Conservation (phyloP, 2,329 filamentous ascomycete genomes). For the Diaporthe sp. region DNA sequence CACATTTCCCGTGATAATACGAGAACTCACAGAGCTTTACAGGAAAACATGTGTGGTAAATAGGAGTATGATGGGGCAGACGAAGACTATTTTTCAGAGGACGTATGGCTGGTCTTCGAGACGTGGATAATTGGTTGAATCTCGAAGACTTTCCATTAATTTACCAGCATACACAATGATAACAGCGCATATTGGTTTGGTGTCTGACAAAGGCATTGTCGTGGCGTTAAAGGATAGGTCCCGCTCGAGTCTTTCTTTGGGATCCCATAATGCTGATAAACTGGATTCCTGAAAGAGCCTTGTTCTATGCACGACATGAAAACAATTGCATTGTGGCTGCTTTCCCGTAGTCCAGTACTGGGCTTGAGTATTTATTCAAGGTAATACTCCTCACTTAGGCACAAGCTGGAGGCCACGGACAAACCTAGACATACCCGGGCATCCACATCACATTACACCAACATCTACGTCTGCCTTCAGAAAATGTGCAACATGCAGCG, state of each 20-base stretch:
- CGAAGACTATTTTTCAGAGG: not conserved
- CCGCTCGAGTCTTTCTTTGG: not conserved
- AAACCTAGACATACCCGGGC: not conserved
- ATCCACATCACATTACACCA: not conserved
- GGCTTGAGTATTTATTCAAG: not conserved
- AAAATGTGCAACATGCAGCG: not conserved
- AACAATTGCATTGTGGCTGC: not conserved
- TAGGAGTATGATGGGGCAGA: not conserved
- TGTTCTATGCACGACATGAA: not conserved
- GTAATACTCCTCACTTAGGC: too few species aligned
- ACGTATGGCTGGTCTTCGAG: not conserved
- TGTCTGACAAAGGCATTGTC: not conserved
- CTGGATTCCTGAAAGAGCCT: not conserved
- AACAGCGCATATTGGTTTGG: not conserved
- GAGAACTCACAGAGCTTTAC: not conserved
- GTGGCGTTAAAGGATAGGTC: not conserved
- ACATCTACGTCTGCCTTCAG: not conserved
- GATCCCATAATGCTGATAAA: not conserved
- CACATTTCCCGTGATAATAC: not conserved
- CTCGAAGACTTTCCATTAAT: not conserved
- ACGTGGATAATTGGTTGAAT: too few species aligned
- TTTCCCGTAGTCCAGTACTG: too few species aligned
- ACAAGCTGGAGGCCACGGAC: not conserved
- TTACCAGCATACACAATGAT: not conserved
- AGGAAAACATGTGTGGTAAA: too few species aligned